A percentile compares a stretch with the other conserved stretches of the same genome.
These are phyloP conservation scores for Parmales sp. DNA, from an alignment of 108 stramenopile genomes.

Conservation along the genomic window DNA sequence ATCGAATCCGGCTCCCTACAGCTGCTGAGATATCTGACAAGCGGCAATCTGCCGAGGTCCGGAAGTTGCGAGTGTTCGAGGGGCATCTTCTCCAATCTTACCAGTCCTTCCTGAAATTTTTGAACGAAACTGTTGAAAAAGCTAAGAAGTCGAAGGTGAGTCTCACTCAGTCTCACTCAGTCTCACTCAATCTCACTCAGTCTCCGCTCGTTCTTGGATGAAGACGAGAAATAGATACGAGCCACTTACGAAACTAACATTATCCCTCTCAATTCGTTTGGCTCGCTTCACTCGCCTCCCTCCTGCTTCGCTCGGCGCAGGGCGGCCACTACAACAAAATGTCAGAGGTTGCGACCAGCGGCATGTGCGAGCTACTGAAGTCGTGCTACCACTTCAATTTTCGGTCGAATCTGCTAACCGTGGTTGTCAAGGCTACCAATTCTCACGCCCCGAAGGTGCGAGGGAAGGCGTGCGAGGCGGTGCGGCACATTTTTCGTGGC, in stretches of 20 bases:
- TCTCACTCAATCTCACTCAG: no score
- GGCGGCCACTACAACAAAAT: no score
- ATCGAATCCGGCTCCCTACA: conserved; percentile 80
- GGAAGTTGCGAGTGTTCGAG: conserved; percentile 66
- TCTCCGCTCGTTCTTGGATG: not conserved
- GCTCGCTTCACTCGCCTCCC: no score
- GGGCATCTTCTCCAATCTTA: conserved; percentile 58
- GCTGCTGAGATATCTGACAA: conserved; percentile 57
- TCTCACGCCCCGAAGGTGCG: conserved; percentile 46
- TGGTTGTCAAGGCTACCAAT: conserved; percentile 57
- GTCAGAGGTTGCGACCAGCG: conserved; percentile 52
- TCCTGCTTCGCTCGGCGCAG: no score
- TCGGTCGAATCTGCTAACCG: conserved; percentile 56
- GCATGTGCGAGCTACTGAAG: conserved; percentile 60
- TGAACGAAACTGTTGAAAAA: conserved; percentile 56
- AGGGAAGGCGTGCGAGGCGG: conserved; percentile 48
- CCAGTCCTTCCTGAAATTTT: conserved; percentile 60
- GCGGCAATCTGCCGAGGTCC: conserved; percentile 78
- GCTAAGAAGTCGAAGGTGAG: no score
- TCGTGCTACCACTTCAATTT: conserved; percentile 65
- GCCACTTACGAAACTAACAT: no score
- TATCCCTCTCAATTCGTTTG: no score
- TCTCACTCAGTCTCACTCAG: no score
- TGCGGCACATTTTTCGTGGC: conserved; percentile 47
- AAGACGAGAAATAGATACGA: no score